Evolutionary conservation across 441 rosid genomes (phyloP), one percentile per base, ranked within the genome.

Genomic region (Croton setiger): DNA sequence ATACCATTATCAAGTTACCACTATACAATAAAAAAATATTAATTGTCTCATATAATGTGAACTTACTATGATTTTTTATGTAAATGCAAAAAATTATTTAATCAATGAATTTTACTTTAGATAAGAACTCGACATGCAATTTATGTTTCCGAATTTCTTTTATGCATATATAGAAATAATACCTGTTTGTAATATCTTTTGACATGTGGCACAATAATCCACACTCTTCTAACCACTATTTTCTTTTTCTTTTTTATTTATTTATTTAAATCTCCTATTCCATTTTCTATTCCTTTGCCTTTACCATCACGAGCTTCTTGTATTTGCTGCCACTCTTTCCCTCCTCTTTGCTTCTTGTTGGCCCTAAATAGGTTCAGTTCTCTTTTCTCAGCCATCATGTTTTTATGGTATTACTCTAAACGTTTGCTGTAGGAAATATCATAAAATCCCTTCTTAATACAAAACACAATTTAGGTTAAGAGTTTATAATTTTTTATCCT

Each of bases 121-220:
- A 27, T 27, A 27, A 27, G 31, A 27, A 27, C 31, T 27, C 31
- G 2, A 27, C 31, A 27, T 27, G 31, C 1, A 27, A 27, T 27
- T 27, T 27, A n/a, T n/a, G n/a, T n/a, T n/a, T n/a, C n/a, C n/a
- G 31, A 27, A 27, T 27, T 27, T 27, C 2, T 2, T 27, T 27
- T 27, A 27, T 27, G 31, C 31, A 27, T 27, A 27, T 7, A 48
- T 4, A 13, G 78, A 63, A 73, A 79, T 72, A 53, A 75, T 61
- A 63, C 71, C 71, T 71, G 81, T 75, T 73, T 72, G 74, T 43
- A 56, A 75, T 61, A 62, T 37, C 81, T 78, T 76, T 72, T 74
- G 48, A 69, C 75, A 79, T 39, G 76, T 64, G 80, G 77, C 75
- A 63, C 76, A 70, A 68, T 64, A 64, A 73, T 45, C 75, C 73